Percentiles rank a stretch among this genome's conserved stretches.
phyloP scores from a whole-genome alignment of 2,329 filamentous ascomycete species.

The Penicillium sp. region DNA sequence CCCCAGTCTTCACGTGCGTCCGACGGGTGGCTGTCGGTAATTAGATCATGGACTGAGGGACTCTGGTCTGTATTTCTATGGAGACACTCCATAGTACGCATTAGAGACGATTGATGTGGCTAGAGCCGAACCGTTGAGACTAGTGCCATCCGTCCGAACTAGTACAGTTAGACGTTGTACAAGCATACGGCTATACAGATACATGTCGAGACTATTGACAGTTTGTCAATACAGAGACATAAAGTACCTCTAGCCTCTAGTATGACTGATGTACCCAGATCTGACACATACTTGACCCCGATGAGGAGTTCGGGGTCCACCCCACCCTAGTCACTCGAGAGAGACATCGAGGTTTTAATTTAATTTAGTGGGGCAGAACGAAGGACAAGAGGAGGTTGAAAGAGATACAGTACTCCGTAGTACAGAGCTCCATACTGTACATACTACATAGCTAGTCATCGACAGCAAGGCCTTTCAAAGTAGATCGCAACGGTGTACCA shows the following conservation, averaged over 20 bases:
- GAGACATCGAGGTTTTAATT: constrained; percentile 10
- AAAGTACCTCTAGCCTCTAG: not conserved
- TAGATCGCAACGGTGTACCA: not conserved
- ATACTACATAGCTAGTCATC: not conserved
- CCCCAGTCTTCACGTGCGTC: not conserved
- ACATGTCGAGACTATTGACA: not conserved
- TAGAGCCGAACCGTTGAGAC: constrained; percentile 13
- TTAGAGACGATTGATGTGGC: constrained; percentile 3
- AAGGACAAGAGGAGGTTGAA: not conserved
- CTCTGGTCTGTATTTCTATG: not conserved
- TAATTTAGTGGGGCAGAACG: constrained; percentile 3
- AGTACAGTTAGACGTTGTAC: constrained; percentile 3
- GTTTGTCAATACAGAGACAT: not conserved
- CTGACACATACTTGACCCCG: constrained; percentile 20
- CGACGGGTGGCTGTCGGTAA: constrained; percentile 3
- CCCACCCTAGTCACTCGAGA: constrained; percentile 8
- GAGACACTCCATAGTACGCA: not conserved
- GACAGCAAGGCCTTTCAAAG: not conserved
- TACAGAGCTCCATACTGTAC: not conserved
- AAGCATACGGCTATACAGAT: not conserved
- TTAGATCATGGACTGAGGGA: not conserved
- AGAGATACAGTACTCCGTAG: not conserved
- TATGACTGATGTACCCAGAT: constrained; percentile 15
- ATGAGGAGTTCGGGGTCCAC: constrained; percentile 26
- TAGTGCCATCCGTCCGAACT: constrained; percentile 16